These are phyloP conservation scores for Anisodus tanguticus DNA, from an alignment of 257 asterid genomes.

Conservation along the genomic window DNA sequence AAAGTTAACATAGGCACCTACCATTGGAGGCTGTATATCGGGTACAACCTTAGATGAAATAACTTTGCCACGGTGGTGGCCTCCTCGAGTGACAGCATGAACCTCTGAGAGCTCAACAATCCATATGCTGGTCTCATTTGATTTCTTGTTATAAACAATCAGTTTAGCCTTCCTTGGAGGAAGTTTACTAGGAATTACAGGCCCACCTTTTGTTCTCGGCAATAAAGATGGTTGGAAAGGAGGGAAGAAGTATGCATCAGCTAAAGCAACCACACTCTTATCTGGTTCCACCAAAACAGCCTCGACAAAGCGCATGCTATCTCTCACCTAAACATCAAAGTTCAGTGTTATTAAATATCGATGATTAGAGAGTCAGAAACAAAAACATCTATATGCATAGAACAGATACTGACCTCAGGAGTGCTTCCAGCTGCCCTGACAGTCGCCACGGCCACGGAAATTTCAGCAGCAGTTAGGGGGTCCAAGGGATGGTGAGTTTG, in stretches of 20 bases:
- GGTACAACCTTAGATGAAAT: constrained; percentile 43
- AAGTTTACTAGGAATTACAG: constrained; percentile 43
- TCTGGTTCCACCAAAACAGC: constrained; percentile 44
- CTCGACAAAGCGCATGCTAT: constrained; percentile 47
- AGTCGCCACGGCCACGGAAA: constrained; percentile 42
- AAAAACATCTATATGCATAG: neutral
- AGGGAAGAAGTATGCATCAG: constrained; percentile 46
- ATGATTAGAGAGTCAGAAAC: neutral
- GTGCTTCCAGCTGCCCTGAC: constrained; percentile 44
- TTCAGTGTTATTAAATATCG: neutral
- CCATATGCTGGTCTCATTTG: constrained; percentile 46
- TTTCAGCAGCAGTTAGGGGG: constrained; percentile 42
- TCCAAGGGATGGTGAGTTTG: constrained; percentile 43
- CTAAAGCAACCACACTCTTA: constrained; percentile 40
- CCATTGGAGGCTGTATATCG: constrained; percentile 44
- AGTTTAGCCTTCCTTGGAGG: constrained; percentile 43
- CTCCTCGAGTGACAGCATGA: constrained; percentile 47
- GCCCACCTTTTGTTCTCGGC: constrained; percentile 44
- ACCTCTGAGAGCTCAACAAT: constrained; percentile 42
- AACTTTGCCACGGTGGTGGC: constrained; percentile 45
- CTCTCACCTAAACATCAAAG: constrained; percentile 38
- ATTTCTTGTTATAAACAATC: constrained; percentile 40
- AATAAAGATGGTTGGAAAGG: constrained; percentile 43
- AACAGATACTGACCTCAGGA: constrained; percentile 37
- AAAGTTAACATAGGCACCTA: constrained; percentile 4